phyloP scores from a whole-genome alignment of 192 early-diverging fungal species.

The Jimgerdemannia flammicorona region DNA sequence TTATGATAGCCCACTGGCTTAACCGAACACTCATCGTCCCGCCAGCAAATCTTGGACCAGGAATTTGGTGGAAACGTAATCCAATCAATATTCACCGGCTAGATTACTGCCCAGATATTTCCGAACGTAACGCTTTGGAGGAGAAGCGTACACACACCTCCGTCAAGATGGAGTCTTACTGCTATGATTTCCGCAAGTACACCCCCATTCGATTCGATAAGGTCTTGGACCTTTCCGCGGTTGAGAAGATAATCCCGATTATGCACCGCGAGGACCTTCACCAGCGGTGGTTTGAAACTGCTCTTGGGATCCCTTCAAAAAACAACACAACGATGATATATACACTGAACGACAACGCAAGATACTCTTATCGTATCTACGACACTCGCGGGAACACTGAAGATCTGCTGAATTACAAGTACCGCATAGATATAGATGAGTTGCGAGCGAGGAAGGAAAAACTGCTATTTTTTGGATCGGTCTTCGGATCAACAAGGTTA shows the following conservation, averaged over 20 bases:
- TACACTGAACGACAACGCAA: constrained; percentile 31
- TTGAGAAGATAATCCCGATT: constrained; percentile 8
- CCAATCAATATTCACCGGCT: constrained; percentile 4
- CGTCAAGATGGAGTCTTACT: constrained; percentile 10
- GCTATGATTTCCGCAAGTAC: constrained; percentile 20
- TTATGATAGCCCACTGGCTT: constrained; percentile 36
- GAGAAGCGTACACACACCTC: neutral
- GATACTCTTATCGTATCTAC: constrained; percentile 41
- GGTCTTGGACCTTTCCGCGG: constrained; percentile 25
- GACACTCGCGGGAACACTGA: constrained; percentile 25
- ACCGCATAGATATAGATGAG: constrained; percentile 32
- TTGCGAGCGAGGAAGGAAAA: constrained; percentile 29
- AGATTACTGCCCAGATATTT: constrained; percentile 12
- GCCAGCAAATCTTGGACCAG: constrained; percentile 24
- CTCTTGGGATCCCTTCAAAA: constrained; percentile 27
- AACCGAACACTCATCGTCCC: constrained; percentile 54
- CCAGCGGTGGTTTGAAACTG: constrained; percentile 34
- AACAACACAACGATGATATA: constrained; percentile 15
- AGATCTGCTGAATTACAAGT: constrained; percentile 18
- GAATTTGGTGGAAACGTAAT: constrained; percentile 18
- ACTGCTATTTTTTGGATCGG: constrained; percentile 43
- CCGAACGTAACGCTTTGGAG: neutral
- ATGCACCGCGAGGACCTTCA: constrained; percentile 20
- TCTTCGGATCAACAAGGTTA: constrained; percentile 39
- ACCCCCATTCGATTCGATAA: constrained; percentile 12